Conservation (phyloP, 345 rosid genomes). For the Eutrema heterophyllum region DNA sequence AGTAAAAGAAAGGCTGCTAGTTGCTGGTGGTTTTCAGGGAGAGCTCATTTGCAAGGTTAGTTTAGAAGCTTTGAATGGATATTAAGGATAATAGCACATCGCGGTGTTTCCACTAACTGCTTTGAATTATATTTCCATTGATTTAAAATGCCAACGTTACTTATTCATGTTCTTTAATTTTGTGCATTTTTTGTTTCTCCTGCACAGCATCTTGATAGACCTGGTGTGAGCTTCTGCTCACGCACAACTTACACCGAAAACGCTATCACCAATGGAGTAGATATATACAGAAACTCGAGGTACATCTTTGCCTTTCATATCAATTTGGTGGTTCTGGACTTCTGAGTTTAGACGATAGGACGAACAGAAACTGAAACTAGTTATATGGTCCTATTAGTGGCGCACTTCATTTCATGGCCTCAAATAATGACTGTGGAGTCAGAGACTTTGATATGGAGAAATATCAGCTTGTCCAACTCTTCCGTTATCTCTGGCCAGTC, state of each 20-base stretch:
- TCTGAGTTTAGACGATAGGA: neutral
- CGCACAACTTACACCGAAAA: conserved; percentile 86
- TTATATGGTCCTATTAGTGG: conserved; percentile 40
- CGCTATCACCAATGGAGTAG: conserved; percentile 90
- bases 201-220: conserved; percentile 71
- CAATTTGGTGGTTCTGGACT: neutral
- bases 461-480: conserved; percentile 55
- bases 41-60: conserved; percentile 77
- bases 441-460: conserved; percentile 81
- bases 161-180: neutral
- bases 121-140: neutral
- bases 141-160: neutral
- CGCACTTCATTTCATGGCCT: conserved; percentile 67
- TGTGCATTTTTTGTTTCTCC: neutral
- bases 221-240: conserved; percentile 82
- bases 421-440: conserved; percentile 78
- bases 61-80: neutral
- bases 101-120: neutral
- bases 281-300: conserved; percentile 70
- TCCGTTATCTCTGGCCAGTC: conserved; percentile 70
- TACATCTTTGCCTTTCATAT: conserved; percentile 23
- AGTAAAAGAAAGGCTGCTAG: conserved; percentile 60
- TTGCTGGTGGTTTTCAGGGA: conserved; percentile 86
- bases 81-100: neutral
- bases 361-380: neutral